Conservation (phyloP, 495 filamentous ascomycete species). For the Podospora pseudocomata region DNA sequence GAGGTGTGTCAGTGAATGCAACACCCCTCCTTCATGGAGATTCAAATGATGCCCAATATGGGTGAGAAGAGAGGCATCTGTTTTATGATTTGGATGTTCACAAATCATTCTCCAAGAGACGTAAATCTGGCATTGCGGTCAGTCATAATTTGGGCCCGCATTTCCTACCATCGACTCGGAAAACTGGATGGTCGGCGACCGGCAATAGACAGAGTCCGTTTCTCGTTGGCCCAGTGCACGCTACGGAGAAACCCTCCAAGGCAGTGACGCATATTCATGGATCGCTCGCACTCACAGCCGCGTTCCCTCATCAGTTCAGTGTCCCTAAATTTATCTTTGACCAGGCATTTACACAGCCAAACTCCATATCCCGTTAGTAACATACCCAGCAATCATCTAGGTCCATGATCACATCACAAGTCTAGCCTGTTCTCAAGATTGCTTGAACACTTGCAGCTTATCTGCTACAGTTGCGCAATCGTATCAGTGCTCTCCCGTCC, state of each 20-base stretch:
- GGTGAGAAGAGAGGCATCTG: too few species aligned
- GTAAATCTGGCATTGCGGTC: background rate
- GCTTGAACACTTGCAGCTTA: background rate
- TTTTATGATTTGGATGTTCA: background rate
- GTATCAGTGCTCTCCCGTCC: background rate
- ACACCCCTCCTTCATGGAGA: background rate
- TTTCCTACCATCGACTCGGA: background rate
- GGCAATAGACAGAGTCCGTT: background rate
- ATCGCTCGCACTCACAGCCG: conserved; percentile 12
- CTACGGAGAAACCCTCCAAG: background rate
- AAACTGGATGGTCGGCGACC: background rate
- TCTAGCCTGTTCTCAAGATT: background rate
- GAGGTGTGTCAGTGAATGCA: background rate
- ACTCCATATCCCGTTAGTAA: background rate
- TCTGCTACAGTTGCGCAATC: background rate
- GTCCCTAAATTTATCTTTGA: conserved; percentile 7
- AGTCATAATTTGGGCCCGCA: background rate
- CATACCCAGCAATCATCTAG: background rate
- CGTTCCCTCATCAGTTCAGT: background rate
- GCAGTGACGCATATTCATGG: background rate
- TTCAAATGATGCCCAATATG: background rate
- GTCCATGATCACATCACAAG: background rate
- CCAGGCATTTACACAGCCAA: background rate
- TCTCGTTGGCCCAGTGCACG: background rate
- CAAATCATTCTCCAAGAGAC: background rate